Base-by-base conservation (phyloP, 2,329 filamentous ascomycete genomes). In the Alternaria postmessia region DNA sequence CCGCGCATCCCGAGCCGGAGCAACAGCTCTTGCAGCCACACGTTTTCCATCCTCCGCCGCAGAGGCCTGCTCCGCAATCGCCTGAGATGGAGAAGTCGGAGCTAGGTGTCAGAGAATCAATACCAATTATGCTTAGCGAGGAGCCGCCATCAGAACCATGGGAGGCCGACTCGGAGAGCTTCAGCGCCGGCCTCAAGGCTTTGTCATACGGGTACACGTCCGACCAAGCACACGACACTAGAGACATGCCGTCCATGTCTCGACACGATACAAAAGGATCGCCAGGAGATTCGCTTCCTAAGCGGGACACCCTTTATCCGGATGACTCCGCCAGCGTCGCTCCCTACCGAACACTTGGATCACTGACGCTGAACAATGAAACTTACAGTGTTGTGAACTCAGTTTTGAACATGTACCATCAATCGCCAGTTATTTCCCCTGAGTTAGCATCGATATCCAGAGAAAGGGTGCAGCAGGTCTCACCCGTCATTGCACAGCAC, bases 101-200 rank as follows among this genome's bases (percentile, higher is more conserved):
- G 30, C 68, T 79, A 41, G 83, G 85, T 42, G 82, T 86, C 53
- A 78, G 80, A 59, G 84, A 85, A 62, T 86, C 85, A 5, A 84
- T 87, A 55, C 82, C 84, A 42, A 85, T 87, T 47, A 83, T 87
- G 80, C 78, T 87, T 41, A 77, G 81, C 24, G 73, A 77, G 30
- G 81, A 83, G 1, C 61, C 62, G 38, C 41, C 64, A 16, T 18
- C 59, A 24, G 47, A 62, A 20, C 28, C 59, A n/a, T 67, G 66
- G 66, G 57, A 63, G 18, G 41, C 58, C 8, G 43, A 51, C 20
- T 42, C 57, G 6, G 59, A 57, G 26, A 58, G 55, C 39, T 51
- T 62, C n/a, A 65, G 58, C 11, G 64, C 66, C 56, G 60, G 62
- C 18, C 51, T 61, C 7, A 57, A 63, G 30, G 60, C 61, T 26